phyloP scores from a whole-genome alignment of 345 rosid genomes.

The Stellera chamaejasme region DNA sequence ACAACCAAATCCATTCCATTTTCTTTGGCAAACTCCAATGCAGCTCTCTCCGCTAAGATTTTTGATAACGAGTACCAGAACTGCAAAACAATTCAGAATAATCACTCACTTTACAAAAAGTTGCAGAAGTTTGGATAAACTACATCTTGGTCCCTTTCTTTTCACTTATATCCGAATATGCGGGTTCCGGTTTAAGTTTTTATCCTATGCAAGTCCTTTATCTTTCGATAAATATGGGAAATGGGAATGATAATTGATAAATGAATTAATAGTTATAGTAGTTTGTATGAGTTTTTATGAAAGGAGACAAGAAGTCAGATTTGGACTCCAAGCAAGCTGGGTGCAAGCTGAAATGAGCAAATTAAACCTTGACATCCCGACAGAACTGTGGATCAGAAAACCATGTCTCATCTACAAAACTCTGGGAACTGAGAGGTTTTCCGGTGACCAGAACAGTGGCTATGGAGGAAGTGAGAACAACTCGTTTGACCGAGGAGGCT shows the following conservation, averaged over 20 bases:
- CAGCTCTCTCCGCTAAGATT: slow-evolving; percentile 39
- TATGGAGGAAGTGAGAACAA: slow-evolving; percentile 39
- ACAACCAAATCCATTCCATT: slow-evolving; percentile 33
- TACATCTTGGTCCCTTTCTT: too few relatives aligned
- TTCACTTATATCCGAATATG: too few relatives aligned
- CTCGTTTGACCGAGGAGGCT: slow-evolving; percentile 34
- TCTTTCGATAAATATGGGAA: too few relatives aligned
- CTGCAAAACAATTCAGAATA: slow-evolving; percentile 10
- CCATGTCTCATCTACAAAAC: slow-evolving; percentile 41
- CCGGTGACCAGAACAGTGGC: slow-evolving; percentile 22
- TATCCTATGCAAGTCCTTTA: too few relatives aligned
- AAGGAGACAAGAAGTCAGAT: too few relatives aligned
- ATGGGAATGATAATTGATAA: too few relatives aligned
- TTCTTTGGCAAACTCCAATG: slow-evolving; percentile 33
- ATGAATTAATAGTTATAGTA: too few relatives aligned
- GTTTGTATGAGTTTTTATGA: too few relatives aligned
- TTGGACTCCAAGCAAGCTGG: too few relatives aligned
- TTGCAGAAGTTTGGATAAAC: too few relatives aligned
- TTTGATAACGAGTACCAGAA: slow-evolving; percentile 34
- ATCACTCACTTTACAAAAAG: too few relatives aligned
- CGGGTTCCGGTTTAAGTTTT: too few relatives aligned
- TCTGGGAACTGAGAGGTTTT: slow-evolving; percentile 20
- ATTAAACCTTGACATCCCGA: slow-evolving; percentile 22
- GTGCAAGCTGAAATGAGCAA: background rate
- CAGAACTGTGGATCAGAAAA: slow-evolving; percentile 33